Evolutionary conservation across 2,329 filamentous ascomycete genomes (phyloP).

Genomic region (Phialophora tarda): DNA sequence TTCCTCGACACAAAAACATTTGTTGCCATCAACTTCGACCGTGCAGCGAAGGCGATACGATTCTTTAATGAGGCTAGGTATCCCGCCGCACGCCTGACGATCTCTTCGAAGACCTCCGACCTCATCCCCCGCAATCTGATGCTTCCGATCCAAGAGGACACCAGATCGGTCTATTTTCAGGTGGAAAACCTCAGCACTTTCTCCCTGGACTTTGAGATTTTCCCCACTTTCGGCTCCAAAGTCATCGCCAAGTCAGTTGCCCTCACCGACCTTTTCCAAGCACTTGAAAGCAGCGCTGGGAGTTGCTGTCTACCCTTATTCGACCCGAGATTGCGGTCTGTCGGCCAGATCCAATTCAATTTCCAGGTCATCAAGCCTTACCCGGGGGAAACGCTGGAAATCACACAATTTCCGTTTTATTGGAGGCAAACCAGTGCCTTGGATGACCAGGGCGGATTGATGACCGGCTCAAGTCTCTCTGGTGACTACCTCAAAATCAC

Average conservation of each 20-base stretch:
- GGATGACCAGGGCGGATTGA: slow-evolving; percentile 82
- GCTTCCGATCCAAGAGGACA: slow-evolving; percentile 94
- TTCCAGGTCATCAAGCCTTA: slow-evolving; percentile 98
- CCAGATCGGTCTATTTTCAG: slow-evolving; percentile 90
- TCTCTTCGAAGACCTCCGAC: slow-evolving; percentile 94
- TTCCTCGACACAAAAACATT: slow-evolving; percentile 98
- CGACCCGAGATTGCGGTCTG: slow-evolving; percentile 86
- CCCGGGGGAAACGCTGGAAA: slow-evolving; percentile 87
- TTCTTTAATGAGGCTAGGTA: slow-evolving; percentile 99
- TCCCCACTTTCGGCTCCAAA: slow-evolving; percentile 95
- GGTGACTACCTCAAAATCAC: slow-evolving; percentile 94
- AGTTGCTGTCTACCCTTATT: slow-evolving; percentile 87
- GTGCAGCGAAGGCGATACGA: slow-evolving; percentile 75
- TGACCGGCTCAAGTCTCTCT: slow-evolving; percentile 92
- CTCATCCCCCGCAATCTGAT: slow-evolving; percentile 96
- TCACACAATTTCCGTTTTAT: slow-evolving; percentile 97
- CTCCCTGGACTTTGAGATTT: slow-evolving; percentile 95
- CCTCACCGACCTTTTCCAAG: slow-evolving; percentile 82
- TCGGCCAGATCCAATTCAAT: slow-evolving; percentile 91
- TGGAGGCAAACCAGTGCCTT: slow-evolving; percentile 98
- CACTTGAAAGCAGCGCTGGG: slow-evolving; percentile 74
- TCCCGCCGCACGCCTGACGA: slow-evolving; percentile 89
- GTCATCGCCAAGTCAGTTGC: slow-evolving; percentile 96
- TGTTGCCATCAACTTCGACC: slow-evolving; percentile 88
- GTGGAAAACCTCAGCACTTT: slow-evolving; percentile 93